These are phyloP conservation scores for Neocallimastix lanati DNA, from an alignment of 192 early-diverging fungal genomes.

Conservation along the genomic window DNA sequence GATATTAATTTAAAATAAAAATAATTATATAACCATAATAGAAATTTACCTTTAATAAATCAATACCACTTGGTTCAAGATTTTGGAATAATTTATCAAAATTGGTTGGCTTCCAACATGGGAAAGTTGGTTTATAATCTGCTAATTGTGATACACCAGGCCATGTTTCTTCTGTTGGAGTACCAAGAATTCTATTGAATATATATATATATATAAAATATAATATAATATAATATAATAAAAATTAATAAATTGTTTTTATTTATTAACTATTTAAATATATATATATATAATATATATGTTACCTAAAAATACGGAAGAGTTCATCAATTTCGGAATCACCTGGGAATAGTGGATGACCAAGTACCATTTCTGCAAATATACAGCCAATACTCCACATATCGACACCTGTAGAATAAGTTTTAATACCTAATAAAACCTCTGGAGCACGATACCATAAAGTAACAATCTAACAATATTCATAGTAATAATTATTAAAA, in stretches of 20 bases:
- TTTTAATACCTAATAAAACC: conserved; percentile 73
- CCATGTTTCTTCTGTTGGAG: conserved; percentile 62
- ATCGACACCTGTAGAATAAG: conserved; percentile 85
- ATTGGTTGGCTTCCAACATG: conserved; percentile 39
- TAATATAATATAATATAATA: too few species aligned
- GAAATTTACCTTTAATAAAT: conserved; percentile 33
- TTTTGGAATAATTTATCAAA: conserved; percentile 23
- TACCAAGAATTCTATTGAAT: conserved; percentile 46
- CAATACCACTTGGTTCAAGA: conserved; percentile 45
- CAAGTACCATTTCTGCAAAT: conserved; percentile 79
- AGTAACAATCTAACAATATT: conserved; percentile 79
- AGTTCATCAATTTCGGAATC: conserved; percentile 84
- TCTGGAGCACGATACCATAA: conserved; percentile 93
- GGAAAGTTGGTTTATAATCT: conserved; percentile 66
- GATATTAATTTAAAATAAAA: too few species aligned
- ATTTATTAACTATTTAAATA: too few species aligned
- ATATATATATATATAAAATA: too few species aligned
- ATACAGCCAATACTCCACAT: conserved; percentile 98
- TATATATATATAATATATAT: too few species aligned
- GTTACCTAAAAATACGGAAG: conserved; percentile 75
- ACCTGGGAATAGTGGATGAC: conserved; percentile 68
- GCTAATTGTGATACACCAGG: conserved; percentile 51
- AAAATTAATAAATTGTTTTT: too few species aligned
- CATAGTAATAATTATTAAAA: too few species aligned
- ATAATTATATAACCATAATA: too few species aligned